Conservation (phyloP, 768 basidiomycete genomes). For the Termitomyces eurrhizus region DNA sequence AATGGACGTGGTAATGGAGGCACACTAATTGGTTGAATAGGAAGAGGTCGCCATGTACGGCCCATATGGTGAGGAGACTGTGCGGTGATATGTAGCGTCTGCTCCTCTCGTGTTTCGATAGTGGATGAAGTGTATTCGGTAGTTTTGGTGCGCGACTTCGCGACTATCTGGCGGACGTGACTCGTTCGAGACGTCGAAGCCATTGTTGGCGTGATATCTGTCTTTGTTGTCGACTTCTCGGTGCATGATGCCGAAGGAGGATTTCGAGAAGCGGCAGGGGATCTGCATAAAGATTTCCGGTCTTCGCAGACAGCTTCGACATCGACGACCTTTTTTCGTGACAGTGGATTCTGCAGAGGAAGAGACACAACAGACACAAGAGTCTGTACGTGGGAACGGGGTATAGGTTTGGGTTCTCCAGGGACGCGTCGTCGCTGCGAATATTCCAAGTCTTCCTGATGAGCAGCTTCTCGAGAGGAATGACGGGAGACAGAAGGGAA, state of each 20-base stretch:
- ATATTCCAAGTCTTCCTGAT: not conserved
- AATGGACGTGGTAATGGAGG: constrained; percentile 1
- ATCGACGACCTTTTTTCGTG: not conserved
- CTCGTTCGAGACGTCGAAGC: not conserved
- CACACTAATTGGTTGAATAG: constrained; percentile 6
- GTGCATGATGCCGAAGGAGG: not conserved
- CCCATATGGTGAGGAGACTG: constrained; percentile 21
- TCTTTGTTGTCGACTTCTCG: not conserved
- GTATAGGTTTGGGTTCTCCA: not conserved
- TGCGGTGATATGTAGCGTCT: constrained; percentile 1
- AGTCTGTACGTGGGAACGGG: not conserved
- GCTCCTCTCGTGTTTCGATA: not conserved
- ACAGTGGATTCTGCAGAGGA: not conserved
- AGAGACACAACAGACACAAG: not conserved
- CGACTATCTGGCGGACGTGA: not conserved
- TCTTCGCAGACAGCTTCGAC: not conserved
- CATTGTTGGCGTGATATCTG: not conserved
- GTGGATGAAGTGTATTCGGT: not conserved
- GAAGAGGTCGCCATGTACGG: constrained; percentile 20
- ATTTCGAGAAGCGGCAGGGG: not conserved
- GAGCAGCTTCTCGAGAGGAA: not conserved
- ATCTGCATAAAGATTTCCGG: no score
- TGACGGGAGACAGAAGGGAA: not conserved
- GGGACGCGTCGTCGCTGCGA: not conserved
- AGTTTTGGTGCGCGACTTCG: not conserved